Evolutionary conservation across 495 filamentous ascomycete genomes (phyloP).

Genomic region (Daldinia vernicosa): DNA sequence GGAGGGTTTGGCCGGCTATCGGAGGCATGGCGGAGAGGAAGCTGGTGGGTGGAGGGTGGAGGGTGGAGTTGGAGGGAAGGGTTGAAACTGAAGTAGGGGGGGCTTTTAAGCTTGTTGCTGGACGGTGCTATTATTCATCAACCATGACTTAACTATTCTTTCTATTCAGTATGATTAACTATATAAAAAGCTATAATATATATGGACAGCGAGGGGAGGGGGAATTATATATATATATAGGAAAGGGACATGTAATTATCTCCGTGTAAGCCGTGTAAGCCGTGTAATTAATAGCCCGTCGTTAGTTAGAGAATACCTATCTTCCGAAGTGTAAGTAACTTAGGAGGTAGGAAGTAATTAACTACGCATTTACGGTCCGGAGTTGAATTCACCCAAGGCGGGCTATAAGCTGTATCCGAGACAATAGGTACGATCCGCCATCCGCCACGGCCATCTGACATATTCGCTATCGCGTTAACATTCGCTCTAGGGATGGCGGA

Average conservation of each 20-base stretch:
- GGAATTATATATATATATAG: conserved; percentile 3
- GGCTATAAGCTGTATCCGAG: background rate
- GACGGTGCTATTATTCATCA: background rate
- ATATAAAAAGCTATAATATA: background rate
- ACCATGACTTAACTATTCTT: background rate
- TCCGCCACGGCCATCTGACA: background rate
- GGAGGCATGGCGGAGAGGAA: conserved; percentile 29
- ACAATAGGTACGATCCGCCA: background rate
- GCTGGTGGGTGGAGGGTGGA: background rate
- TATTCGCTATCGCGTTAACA: background rate
- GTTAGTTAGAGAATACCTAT: background rate
- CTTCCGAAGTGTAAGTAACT: background rate
- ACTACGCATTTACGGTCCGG: background rate
- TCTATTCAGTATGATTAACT: background rate
- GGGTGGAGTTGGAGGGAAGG: background rate
- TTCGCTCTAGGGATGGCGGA: background rate
- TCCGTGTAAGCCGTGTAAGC: conserved; percentile 4
- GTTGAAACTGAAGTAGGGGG: background rate
- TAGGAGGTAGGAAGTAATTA: too few relatives aligned
- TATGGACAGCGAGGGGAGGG: background rate
- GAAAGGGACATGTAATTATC: background rate
- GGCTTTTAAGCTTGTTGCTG: background rate
- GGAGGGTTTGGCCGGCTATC: conserved; percentile 43
- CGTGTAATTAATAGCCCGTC: background rate
- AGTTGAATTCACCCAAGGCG: background rate